Evolutionary conservation across 2,329 filamentous ascomycete genomes (phyloP).

Genomic region (Dothistroma septosporum): DNA sequence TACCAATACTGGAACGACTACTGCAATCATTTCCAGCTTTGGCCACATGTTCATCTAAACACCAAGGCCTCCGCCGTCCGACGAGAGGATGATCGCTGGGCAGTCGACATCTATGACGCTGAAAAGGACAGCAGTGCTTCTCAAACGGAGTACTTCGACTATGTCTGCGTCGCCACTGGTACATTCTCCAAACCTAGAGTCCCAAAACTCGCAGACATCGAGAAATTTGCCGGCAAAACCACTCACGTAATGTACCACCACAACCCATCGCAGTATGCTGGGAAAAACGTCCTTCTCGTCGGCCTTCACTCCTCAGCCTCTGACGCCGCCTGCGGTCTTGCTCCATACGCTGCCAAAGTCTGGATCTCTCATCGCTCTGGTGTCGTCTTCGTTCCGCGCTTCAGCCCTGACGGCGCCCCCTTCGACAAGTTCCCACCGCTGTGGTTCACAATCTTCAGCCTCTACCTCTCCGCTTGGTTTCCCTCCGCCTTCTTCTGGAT

Average conservation of each 20-base stretch:
- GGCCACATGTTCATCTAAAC: slow-evolving; percentile 35
- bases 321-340: slow-evolving; percentile 29
- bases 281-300: slow-evolving; percentile 44
- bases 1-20: slow-evolving; percentile 43
- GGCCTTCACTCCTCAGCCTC: slow-evolving; percentile 42
- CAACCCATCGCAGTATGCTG: slow-evolving; percentile 37
- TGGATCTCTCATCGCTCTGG: slow-evolving; percentile 1
- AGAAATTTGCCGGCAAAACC: slow-evolving; percentile 38
- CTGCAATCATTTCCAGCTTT: slow-evolving; percentile 39
- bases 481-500: slow-evolving; percentile 6
- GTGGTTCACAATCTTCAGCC: slow-evolving; percentile 17
- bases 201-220: slow-evolving; percentile 37
- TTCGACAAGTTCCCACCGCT: slow-evolving; percentile 16
- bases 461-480: slow-evolving; percentile 8
- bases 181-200: slow-evolving; percentile 36
- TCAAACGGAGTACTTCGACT: slow-evolving; percentile 33
- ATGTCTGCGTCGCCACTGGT: slow-evolving; percentile 36
- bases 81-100: slow-evolving; percentile 35
- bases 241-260: slow-evolving; percentile 34
- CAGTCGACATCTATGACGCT: slow-evolving; percentile 25
- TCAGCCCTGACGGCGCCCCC: background rate
- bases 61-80: slow-evolving; percentile 32
- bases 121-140: slow-evolving; percentile 22
- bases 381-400: background rate
- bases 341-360: background rate